Conservation (phyloP, 805 yeast species). For the Candida coleopterorum region DNA sequence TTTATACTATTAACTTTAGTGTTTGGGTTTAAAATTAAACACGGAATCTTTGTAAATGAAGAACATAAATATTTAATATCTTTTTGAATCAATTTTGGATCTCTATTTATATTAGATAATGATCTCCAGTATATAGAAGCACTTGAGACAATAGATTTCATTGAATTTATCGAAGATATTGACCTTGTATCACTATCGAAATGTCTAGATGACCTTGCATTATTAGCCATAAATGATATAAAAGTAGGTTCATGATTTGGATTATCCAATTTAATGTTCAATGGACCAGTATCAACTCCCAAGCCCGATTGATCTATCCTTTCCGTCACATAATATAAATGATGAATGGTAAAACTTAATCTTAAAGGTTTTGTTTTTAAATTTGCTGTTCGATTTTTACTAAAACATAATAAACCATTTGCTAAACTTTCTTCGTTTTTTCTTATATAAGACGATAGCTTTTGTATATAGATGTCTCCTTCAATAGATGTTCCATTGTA, state of each 20-base stretch:
- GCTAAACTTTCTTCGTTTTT: slow-evolving; percentile 57
- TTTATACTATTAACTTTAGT: slow-evolving; percentile 52
- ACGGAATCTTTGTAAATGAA: slow-evolving; percentile 62
- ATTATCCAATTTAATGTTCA: slow-evolving; percentile 54
- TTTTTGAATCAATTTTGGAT: slow-evolving; percentile 42
- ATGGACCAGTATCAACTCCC: slow-evolving; percentile 55
- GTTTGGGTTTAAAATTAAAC: slow-evolving; percentile 56
- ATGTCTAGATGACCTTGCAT: slow-evolving; percentile 40
- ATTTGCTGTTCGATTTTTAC: slow-evolving; percentile 27
- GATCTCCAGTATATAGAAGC: slow-evolving; percentile 40
- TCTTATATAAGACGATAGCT: slow-evolving; percentile 48
- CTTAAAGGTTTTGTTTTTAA: slow-evolving; percentile 47
- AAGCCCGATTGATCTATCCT: slow-evolving; percentile 46
- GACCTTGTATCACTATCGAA: slow-evolving; percentile 44
- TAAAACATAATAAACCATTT: slow-evolving; percentile 52
- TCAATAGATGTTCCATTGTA: slow-evolving; percentile 38
- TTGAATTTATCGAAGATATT: slow-evolving; percentile 54
- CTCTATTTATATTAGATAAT: slow-evolving; percentile 26
- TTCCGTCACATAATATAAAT: slow-evolving; percentile 57
- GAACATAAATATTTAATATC: slow-evolving; percentile 55
- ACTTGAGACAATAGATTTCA: slow-evolving; percentile 45
- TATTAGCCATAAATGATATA: slow-evolving; percentile 57
- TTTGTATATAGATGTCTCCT: slow-evolving; percentile 55
- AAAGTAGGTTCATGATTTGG: slow-evolving; percentile 50
- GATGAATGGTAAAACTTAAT: slow-evolving; percentile 57